phyloP scores from a whole-genome alignment of 495 filamentous ascomycete genomes.

The Aspergillus steynii region DNA sequence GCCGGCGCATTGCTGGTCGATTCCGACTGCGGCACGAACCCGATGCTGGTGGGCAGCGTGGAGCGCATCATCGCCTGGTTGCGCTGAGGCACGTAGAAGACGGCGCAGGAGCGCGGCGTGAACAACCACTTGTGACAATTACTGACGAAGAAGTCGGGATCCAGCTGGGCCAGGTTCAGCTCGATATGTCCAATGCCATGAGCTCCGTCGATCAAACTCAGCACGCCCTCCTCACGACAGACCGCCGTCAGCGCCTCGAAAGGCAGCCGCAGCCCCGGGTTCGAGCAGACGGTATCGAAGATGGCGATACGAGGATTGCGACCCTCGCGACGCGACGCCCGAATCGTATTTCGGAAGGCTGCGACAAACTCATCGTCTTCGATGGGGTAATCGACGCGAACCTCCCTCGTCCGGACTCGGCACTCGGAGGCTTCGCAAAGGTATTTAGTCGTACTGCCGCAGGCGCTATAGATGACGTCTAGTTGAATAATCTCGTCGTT shows the following conservation, averaged over 20 bases:
- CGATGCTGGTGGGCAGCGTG: constrained; percentile 63
- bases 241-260: constrained; percentile 60
- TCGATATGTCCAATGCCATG: constrained; percentile 74
- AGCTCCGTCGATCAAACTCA: constrained; percentile 67
- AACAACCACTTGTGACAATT: constrained; percentile 88
- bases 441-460: constrained; percentile 67
- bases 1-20: constrained; percentile 6
- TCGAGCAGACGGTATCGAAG: constrained; percentile 70
- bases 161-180: constrained; percentile 56
- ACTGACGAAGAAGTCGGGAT: constrained; percentile 74
- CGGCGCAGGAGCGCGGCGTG: constrained; percentile 69
- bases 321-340: constrained; percentile 33
- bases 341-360: constrained; percentile 46
- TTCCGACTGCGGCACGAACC: constrained; percentile 29
- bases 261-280: constrained; percentile 71
- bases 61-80: constrained; percentile 72
- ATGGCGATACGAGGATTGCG: constrained; percentile 57
- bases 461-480: constrained; percentile 68
- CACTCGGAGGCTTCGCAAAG: constrained; percentile 56
- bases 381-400: constrained; percentile 51
- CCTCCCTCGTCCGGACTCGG: constrained; percentile 29
- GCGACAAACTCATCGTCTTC: constrained; percentile 54
- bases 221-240: constrained; percentile 58
- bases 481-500: constrained; percentile 60
- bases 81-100: constrained; percentile 70